Evolutionary conservation across 345 rosid genomes (phyloP), one percentile per base, ranked within the genome.

Genomic region (Balakata baccata): DNA sequence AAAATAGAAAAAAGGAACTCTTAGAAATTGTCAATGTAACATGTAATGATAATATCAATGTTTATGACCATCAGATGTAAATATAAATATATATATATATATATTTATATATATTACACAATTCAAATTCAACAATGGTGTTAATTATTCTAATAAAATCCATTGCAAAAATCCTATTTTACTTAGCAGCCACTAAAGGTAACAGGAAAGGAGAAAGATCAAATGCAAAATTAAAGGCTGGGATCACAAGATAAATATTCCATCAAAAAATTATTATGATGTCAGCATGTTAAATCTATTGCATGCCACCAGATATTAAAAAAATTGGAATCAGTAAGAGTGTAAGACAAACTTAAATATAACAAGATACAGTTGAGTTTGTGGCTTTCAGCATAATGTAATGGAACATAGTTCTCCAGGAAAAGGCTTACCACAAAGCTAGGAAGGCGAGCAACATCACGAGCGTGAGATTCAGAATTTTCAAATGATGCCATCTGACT

Each of bases 381-480:
- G 39, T 63, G 70, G 23, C 6, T 39, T 46, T 16, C 14, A 37
- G 74, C 29, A 70, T 46, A 77, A 66, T 16, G 66, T 46, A 71
- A 20, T 2, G 54, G 61, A 54, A 52, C 18, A 47, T 59, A 69
- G 65, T 64, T 67, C 63, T 38, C 64, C 73, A 73, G 47, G 46
- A 34, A 34, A 67, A 51, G 72, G 41, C 92, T 85, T 85, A 93
- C 98, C 17, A 90, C 84, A 82, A 89, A 94, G 84, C 85, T 81
- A 78, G 93, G 89, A 77, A 94, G 83, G 78, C 81, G 96, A 80
- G 94, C 77, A 72, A 74, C 86, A 75, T 91, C 97, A 66, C 84
- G 89, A 74, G 86, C 81, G 84, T 90, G 97, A 79, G 93, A 85
- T 74, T 94, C 96, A 7, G 93, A 76, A 76, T 79, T 94, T 76